These are phyloP conservation scores for Aspergillus brasiliensis DNA, from an alignment of 2,329 filamentous ascomycete genomes.

Conservation along the genomic window DNA sequence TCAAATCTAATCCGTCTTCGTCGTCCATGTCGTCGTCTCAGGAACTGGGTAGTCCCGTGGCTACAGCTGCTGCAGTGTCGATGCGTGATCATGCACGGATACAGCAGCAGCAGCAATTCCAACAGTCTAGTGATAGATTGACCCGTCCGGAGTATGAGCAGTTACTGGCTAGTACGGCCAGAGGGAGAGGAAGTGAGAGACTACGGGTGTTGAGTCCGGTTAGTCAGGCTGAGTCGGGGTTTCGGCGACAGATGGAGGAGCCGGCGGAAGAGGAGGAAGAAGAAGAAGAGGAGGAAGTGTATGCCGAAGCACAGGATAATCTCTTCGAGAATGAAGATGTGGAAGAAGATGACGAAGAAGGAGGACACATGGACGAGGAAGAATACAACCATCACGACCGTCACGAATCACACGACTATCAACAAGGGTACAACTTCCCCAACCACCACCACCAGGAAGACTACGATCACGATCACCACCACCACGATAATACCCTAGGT, in stretches of 20 bases:
- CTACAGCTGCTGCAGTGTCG: too few species aligned
- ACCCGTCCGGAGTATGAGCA: conserved; percentile 45
- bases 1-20: conserved; percentile 77
- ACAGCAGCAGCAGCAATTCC: conserved; percentile 19
- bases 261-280: conserved; percentile 27
- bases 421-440: conserved; percentile 6
- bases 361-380: background rate
- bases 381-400: conserved; percentile 8
- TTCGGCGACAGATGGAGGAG: conserved; percentile 39
- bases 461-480: conserved; percentile 13
- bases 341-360: conserved; percentile 10
- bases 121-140: conserved; percentile 12
- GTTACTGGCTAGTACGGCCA: conserved; percentile 47
- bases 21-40: conserved; percentile 44
- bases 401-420: conserved; percentile 7
- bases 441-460: conserved; percentile 12
- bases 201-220: conserved; percentile 80
- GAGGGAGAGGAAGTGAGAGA: conserved; percentile 41
- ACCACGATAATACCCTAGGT: conserved; percentile 12
- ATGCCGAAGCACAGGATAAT: conserved; percentile 39
- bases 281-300: conserved; percentile 42
- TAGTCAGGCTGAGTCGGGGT: conserved; percentile 67
- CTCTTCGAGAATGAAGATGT: conserved; percentile 32
- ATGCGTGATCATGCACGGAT: conserved; percentile 23
- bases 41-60: background rate